Evolutionary conservation across 768 basidiomycete species (phyloP), one percentile per base, ranked within the genome.

Genomic region (Naematelia encephala): DNA sequence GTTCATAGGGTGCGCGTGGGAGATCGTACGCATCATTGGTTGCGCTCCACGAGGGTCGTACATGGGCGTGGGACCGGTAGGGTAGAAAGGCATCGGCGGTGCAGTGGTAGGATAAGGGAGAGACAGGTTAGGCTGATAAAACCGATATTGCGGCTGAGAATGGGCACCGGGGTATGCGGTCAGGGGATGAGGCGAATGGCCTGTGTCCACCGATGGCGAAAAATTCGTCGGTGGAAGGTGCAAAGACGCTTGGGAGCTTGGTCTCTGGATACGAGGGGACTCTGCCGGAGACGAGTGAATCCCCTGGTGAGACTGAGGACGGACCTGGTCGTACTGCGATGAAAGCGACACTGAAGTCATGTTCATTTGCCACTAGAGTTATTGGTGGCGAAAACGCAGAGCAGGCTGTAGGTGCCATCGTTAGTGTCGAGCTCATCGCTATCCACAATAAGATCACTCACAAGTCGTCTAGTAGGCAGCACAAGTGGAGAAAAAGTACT

Each of bases 1-100:
- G 28, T 65, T 52, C 62, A 73, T 67, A 0, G 71, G 71, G 44
- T 69, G 68, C 23, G 66, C 68, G 54, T 73, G 71, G 23, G 68
- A 67, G 29, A 69, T 39, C 3, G 68, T 73, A n/a, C 71, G 59
- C 51, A 67, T 66, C 67, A 69, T 69, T 1, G 59, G 63, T 14
- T 59, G 60, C 11, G 61, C 63, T n/a, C 25, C 39, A 21, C 58
- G 60, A 10, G 60, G 47, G 26, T 68, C 68, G 59, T 68, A 73
- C 2, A 65, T 26, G 14, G 59, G 62, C 2, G 60, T 43, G n/a
- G 25, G 47, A 42, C 27, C 51, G 56, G 30, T 57, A 16, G 64
- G 67, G 42, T 64, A 73, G 50, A 54, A 67, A 0, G 62, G 45
- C 19, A 66, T 28, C 11, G 69, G 66, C 3, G 67, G 59, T 3